Evolutionary conservation across 768 basidiomycete species (phyloP).

Genomic region (Gelatoporia subvermispora): DNA sequence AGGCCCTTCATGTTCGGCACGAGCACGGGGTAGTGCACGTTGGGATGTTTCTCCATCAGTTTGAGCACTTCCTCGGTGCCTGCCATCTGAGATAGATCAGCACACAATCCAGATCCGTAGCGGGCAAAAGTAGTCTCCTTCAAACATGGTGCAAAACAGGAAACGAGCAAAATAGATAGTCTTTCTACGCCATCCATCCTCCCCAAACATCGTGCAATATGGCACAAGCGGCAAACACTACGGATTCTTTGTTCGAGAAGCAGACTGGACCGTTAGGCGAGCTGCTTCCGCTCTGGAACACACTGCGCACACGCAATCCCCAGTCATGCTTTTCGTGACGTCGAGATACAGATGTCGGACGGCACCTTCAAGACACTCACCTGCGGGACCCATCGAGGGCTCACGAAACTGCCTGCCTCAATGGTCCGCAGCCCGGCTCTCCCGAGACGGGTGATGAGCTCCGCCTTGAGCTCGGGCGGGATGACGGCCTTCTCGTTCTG

Average conservation of each 20-base stretch:
- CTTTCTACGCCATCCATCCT: no score
- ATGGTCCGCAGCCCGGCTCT: constrained; percentile 63
- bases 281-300: background rate
- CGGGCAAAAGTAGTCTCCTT: no score
- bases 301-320: background rate
- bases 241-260: no score
- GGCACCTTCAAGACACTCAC: constrained; percentile 30
- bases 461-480: constrained; percentile 68
- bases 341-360: background rate
- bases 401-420: constrained; percentile 88
- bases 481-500: constrained; percentile 83
- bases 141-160: no score
- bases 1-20: constrained; percentile 79
- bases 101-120: background rate
- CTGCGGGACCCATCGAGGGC: constrained; percentile 92
- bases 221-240: no score
- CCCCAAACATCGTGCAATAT: no score
- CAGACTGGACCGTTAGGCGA: background rate
- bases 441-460: constrained; percentile 72
- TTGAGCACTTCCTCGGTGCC: constrained; percentile 75
- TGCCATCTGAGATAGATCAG: constrained; percentile 58
- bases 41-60: constrained; percentile 45
- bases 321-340: no score
- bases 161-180: no score
- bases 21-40: constrained; percentile 72